A percentile compares a stretch with the other conserved stretches of the same genome.
These are phyloP conservation scores for Lepiota brunneoincarnata DNA, from an alignment of 768 basidiomycete species.

Conservation along the genomic window DNA sequence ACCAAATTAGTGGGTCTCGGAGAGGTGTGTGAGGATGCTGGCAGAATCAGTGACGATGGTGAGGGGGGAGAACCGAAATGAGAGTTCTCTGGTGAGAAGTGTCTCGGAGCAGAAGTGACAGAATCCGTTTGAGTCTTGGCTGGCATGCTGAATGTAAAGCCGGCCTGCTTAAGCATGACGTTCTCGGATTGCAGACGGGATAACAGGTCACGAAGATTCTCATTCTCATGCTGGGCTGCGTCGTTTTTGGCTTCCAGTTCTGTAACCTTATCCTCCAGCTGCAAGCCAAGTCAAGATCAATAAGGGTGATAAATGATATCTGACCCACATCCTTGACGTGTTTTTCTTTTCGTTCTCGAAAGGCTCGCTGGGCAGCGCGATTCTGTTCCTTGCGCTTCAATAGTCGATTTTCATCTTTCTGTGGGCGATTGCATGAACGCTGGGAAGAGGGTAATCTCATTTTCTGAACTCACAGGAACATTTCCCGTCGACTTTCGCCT, in stretches of 20 bases:
- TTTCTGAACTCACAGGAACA: constrained; percentile 22
- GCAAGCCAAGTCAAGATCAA: constrained; percentile 11
- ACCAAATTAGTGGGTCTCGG: constrained; percentile 41
- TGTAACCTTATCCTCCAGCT: constrained; percentile 92
- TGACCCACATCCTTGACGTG: constrained; percentile 91
- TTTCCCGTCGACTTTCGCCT: constrained; percentile 34
- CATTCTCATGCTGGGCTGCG: constrained; percentile 72
- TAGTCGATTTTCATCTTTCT: constrained; percentile 71
- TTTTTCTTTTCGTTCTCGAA: constrained; percentile 95
- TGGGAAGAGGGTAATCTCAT: not conserved
- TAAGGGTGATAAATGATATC: constrained; percentile 8
- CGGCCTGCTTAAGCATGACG: constrained; percentile 69
- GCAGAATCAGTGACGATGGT: constrained; percentile 27
- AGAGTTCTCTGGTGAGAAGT: constrained; percentile 17
- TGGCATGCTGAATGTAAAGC: constrained; percentile 85
- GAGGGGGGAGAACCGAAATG: constrained; percentile 22
- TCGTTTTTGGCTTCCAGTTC: constrained; percentile 84
- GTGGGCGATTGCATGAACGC: constrained; percentile 15
- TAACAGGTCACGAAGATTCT: constrained; percentile 84
- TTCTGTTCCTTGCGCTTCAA: constrained; percentile 97
- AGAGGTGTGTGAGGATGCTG: constrained; percentile 29
- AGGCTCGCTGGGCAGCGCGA: constrained; percentile 93
- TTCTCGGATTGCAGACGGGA: constrained; percentile 87
- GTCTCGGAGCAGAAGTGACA: constrained; percentile 8
- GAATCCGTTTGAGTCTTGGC: constrained; percentile 12